phyloP scores from a whole-genome alignment of 768 basidiomycete species.

The Suillus subaureus region DNA sequence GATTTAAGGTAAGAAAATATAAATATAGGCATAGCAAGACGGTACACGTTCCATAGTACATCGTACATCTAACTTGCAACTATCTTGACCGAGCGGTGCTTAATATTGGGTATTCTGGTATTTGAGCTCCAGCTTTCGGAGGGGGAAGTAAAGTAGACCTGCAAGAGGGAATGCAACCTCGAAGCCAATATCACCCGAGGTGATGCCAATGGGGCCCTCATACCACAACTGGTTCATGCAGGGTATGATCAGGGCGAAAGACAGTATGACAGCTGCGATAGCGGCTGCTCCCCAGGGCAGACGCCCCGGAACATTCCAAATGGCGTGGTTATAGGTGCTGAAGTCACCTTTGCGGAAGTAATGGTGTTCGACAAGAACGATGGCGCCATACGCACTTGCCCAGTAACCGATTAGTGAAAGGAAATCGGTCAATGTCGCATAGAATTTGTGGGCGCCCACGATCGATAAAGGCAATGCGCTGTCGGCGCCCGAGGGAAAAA shows the following conservation, averaged over 20 bases:
- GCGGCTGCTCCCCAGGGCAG: conserved; percentile 71
- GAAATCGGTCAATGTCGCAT: conserved; percentile 62
- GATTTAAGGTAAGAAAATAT: not conserved
- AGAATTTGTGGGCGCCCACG: conserved; percentile 69
- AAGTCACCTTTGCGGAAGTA: conserved; percentile 58
- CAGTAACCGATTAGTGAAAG: conserved; percentile 72
- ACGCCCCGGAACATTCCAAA: conserved; percentile 52
- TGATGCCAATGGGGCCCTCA: conserved; percentile 63
- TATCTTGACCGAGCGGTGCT: not conserved
- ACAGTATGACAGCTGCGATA: conserved; percentile 47
- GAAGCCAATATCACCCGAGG: conserved; percentile 73
- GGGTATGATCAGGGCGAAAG: conserved; percentile 61
- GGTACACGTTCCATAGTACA: not conserved
- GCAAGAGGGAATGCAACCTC: conserved; percentile 57
- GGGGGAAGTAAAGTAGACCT: conserved; percentile 51
- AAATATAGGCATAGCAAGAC: not conserved
- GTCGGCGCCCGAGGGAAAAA: not conserved
- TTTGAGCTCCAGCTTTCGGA: conserved; percentile 52
- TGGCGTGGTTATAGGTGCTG: conserved; percentile 45
- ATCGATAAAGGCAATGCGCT: conserved; percentile 73
- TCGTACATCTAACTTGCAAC: not conserved
- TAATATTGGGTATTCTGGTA: conserved; percentile 28
- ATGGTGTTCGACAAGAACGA: conserved; percentile 68
- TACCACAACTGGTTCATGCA: conserved; percentile 77
- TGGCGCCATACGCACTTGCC: conserved; percentile 56